A percentile compares a stretch with the other conserved stretches of the same genome.
Evolutionary conservation across 2,329 filamentous ascomycete genomes (phyloP).

Genomic region (Graphiopsis chlorocephala): DNA sequence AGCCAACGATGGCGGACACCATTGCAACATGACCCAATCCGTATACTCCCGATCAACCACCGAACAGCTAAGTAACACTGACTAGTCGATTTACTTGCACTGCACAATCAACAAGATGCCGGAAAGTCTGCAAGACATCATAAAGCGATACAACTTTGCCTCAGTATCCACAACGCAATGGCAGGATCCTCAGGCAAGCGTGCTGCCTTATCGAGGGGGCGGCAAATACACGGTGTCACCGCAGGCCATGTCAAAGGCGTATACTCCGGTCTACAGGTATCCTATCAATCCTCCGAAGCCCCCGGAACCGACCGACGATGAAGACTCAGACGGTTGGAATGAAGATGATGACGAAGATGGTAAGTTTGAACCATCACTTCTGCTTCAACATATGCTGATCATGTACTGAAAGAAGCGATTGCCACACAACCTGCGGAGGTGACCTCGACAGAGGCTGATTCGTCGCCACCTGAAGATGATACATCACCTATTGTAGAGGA

Average conservation of each 20-base stretch:
- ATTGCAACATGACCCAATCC: neutral
- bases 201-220: slow-evolving; percentile 8
- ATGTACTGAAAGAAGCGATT: neutral
- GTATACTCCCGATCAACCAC: neutral
- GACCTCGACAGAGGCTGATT: neutral
- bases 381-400: neutral
- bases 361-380: neutral
- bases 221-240: slow-evolving; percentile 6
- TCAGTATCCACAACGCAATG: slow-evolving; percentile 10
- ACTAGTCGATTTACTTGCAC: slow-evolving; percentile 36
- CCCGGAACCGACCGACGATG: slow-evolving; percentile 2
- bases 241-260: neutral
- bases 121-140: slow-evolving; percentile 5
- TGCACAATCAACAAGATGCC: slow-evolving; percentile 23
- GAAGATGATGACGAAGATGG: neutral
- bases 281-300: slow-evolving; percentile 10
- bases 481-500: neutral
- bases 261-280: slow-evolving; percentile 9
- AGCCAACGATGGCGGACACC: neutral
- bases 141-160: slow-evolving; percentile 5
- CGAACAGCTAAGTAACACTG: slow-evolving; percentile 20
- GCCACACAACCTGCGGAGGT: neutral
- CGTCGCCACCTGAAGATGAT: neutral
- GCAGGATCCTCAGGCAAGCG: slow-evolving; percentile 10
- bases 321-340: neutral